Evolutionary conservation across 257 asterid species (phyloP), one percentile per base, ranked within the genome.

Genomic region (Nicotiana knightiana): DNA sequence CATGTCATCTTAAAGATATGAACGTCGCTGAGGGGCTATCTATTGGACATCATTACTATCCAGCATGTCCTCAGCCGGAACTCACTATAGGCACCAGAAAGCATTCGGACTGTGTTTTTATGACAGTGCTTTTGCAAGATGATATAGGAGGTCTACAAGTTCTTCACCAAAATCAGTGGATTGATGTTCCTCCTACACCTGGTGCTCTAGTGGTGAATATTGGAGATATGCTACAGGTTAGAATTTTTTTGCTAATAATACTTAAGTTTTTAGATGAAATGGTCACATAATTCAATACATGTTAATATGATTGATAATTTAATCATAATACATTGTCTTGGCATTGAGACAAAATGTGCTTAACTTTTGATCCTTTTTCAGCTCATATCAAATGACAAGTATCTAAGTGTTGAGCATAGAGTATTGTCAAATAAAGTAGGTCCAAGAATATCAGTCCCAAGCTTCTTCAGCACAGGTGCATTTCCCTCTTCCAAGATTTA

Each of bases 331-430:
- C 3, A 11, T 17, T 17, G 21, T 18, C 30, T 8, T 15, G 68
- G 15, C 17, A 67, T 32, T 65, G 12, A 53, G 8, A 51, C 0
- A 3, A 53, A 16, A 0, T 76, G 16, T 28, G 4, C 62, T 76
- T 26, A 7, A 16, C 32, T 65, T 32, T 51, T 11, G n/a, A 12
- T 43, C 3, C 10, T 39, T 21, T 79, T 87, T 53, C 89, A 91
- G 95, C 90, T 92, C 0, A 85, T 90, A 83, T 83, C 96, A 7
- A 93, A 93, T 21, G 97, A 92, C 91, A 90, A 87, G 85, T 88
- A 85, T 18, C 86, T 26, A 80, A 93, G 96, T 63, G 89, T 82
- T 3, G 88, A 89, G 76, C 97, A 92, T 33, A 87, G 91, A 83
- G 93, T 92, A 4, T 2, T 90, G 68, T 92, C 96, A 15, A 91